Evolutionary conservation across 352 stramenopile species (phyloP).

Genomic region (Blastocystis sp.): DNA sequence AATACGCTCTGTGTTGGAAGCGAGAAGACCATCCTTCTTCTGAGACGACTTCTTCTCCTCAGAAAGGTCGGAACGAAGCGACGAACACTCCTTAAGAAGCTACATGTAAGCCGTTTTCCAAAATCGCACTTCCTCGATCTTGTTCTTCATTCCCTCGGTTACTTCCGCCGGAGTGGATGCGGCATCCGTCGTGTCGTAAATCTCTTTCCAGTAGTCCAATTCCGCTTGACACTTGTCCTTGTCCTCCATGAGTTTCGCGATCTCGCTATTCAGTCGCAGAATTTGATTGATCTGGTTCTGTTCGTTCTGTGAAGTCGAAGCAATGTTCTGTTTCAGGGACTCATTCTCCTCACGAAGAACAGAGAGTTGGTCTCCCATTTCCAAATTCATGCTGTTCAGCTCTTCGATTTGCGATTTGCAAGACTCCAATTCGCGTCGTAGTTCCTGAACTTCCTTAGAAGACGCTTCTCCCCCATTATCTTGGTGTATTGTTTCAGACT

Average conservation of each 20-base stretch:
- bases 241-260: constrained; percentile 32
- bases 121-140: constrained; percentile 20
- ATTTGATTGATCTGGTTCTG: constrained; percentile 37
- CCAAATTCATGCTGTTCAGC: not conserved
- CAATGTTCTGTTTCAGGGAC: constrained; percentile 37
- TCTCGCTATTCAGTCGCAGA: constrained; percentile 40
- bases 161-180: not conserved
- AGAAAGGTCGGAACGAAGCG: not conserved
- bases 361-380: constrained; percentile 20
- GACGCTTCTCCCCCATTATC: not conserved
- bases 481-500: constrained; percentile 34
- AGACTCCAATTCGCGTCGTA: constrained; percentile 16
- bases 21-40: not conserved
- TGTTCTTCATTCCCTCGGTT: constrained; percentile 24
- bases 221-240: constrained; percentile 45
- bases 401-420: constrained; percentile 34
- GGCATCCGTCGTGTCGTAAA: not conserved
- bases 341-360: constrained; percentile 13
- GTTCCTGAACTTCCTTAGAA: not conserved
- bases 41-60: not conserved
- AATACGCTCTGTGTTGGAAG: constrained; percentile 26
- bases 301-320: not conserved
- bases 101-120: not conserved
- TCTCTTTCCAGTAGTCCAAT: constrained; percentile 2
- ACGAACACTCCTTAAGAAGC: not conserved